Percentiles rank a stretch among this genome's conserved stretches.
These are phyloP conservation scores for Hyphopichia fennica DNA, from an alignment of 1,139 yeast species.

Conservation along the genomic window DNA sequence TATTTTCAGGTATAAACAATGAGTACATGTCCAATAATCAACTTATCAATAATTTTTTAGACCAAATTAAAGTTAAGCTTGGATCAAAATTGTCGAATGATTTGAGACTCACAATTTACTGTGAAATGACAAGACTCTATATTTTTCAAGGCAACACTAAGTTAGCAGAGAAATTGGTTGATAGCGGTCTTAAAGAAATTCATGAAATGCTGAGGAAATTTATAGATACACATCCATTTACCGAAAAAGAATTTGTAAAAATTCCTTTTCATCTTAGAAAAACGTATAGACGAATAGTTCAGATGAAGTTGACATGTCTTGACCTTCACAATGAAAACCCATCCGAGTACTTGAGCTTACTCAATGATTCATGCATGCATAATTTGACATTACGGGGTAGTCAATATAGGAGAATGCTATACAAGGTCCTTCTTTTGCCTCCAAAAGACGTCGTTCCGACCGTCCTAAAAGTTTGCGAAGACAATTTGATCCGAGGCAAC, in stretches of 20 bases:
- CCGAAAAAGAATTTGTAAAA: constrained; percentile 7
- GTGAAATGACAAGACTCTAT: constrained; percentile 31
- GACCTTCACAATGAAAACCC: constrained; percentile 6
- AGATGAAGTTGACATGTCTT: constrained; percentile 16
- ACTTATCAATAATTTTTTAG: constrained; percentile 28
- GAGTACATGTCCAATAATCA: constrained; percentile 17
- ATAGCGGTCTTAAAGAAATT: constrained; percentile 26
- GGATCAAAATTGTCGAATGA: constrained; percentile 21
- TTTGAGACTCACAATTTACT: constrained; percentile 25
- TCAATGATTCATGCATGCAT: constrained; percentile 5
- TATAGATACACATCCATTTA: constrained; percentile 17
- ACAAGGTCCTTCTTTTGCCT: constrained; percentile 5
- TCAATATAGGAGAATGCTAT: constrained; percentile 18
- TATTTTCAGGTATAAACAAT: constrained; percentile 15
- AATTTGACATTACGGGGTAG: constrained; percentile 18
- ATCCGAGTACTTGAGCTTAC: constrained; percentile 11
- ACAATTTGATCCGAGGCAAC: constrained; percentile 29
- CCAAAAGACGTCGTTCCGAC: constrained; percentile 8
- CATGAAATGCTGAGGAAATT: constrained; percentile 13
- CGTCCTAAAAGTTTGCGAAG: constrained; percentile 27
- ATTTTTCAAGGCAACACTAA: constrained; percentile 19
- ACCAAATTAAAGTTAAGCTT: constrained; percentile 24
- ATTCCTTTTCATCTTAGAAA: constrained; percentile 21
- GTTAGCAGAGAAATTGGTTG: constrained; percentile 23
- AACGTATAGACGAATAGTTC: constrained; percentile 18